Evolutionary conservation across 495 filamentous ascomycete species (phyloP), one percentile per base, ranked within the genome.

Genomic region (Articulospora tetracladia): DNA sequence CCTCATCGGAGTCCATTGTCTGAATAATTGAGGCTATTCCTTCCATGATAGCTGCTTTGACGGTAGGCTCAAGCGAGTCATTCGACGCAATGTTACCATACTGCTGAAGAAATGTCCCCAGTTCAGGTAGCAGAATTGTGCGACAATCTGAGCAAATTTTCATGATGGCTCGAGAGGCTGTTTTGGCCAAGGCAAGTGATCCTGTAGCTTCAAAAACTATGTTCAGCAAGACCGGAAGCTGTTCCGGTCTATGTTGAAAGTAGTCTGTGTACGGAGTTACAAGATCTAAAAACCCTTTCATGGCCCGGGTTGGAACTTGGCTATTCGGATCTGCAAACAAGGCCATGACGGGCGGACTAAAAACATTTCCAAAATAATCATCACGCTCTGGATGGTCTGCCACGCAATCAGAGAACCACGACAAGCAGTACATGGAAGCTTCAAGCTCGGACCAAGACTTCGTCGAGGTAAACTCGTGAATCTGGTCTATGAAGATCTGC

Each of bases 21-120:
- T 97, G 91, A 34, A 96, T 84, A 56, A 98, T 90, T 15, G 86
- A 84, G 8, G 92, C 84, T 55, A 97, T 93, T 8, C 86, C 91
- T 58, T 90, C 89, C 13, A 96, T 72, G 2, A 98, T 83, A 47
- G 81, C 83, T 63, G 94, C 90, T 75, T 96, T 93, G 0, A 86
- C 88, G 25, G 83, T 73, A 15, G 80, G 78, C 26, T 92, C 90
- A 8, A 88, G 78, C 3, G 79, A 82, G 24, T 79, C 77, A 53
- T 81, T 83, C 27, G 71, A 72, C 34, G 79, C 74, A 62, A 93
- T 88, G 19, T 77, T 67, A 10, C 80, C 71, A 65, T 92, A 92
- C 66, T 94, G 89, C 25, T 83, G 76, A 17, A 98, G 77, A 68
- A 98, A 96, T 0, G 85, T 80, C 15, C 79, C 79, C 15, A 95